Conservation (phyloP, 2,329 filamentous ascomycete species). For the Aureobasidium sp. region DNA sequence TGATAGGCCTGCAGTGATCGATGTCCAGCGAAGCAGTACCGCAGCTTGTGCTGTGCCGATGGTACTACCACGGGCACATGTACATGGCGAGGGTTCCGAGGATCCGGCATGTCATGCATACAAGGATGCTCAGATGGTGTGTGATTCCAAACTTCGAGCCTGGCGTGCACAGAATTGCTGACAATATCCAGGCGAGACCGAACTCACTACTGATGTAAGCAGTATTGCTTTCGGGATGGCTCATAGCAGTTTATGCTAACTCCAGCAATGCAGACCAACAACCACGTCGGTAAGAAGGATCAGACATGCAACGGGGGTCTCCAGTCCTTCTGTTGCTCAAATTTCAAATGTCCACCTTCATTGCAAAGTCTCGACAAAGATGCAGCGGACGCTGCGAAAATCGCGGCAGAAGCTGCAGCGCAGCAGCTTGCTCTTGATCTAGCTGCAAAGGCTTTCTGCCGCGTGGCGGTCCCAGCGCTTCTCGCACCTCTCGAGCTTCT, state of each 20-base stretch:
- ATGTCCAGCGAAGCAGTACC: slow-evolving; percentile 23
- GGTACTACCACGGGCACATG: slow-evolving; percentile 22
- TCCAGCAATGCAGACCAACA: slow-evolving; percentile 19
- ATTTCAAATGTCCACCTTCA: slow-evolving; percentile 24
- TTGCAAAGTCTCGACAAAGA: slow-evolving; percentile 18
- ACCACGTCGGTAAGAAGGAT: slow-evolving; percentile 23
- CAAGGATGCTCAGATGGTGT: slow-evolving; percentile 22
- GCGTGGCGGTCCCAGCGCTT: slow-evolving; percentile 28
- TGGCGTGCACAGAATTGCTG: too few relatives aligned
- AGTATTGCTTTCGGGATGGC: too few relatives aligned
- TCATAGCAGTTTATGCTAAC: too few relatives aligned
- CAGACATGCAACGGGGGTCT: slow-evolving; percentile 24
- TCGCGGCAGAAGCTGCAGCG: slow-evolving; percentile 22
- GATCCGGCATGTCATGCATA: slow-evolving; percentile 24
- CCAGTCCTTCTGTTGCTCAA: slow-evolving; percentile 21
- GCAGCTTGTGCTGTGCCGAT: slow-evolving; percentile 24
- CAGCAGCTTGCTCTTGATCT: slow-evolving; percentile 27
- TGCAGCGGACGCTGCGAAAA: too few relatives aligned
- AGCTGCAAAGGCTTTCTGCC: slow-evolving; percentile 30
- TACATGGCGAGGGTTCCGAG: slow-evolving; percentile 25
- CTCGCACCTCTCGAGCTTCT: slow-evolving; percentile 17
- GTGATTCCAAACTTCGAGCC: too few relatives aligned
- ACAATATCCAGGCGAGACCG: slow-evolving; percentile 20
- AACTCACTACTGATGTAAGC: slow-evolving; percentile 20
- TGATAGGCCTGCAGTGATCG: slow-evolving; percentile 4